Evolutionary conservation across 345 rosid genomes (phyloP).

Genomic region (Brassica incana): DNA sequence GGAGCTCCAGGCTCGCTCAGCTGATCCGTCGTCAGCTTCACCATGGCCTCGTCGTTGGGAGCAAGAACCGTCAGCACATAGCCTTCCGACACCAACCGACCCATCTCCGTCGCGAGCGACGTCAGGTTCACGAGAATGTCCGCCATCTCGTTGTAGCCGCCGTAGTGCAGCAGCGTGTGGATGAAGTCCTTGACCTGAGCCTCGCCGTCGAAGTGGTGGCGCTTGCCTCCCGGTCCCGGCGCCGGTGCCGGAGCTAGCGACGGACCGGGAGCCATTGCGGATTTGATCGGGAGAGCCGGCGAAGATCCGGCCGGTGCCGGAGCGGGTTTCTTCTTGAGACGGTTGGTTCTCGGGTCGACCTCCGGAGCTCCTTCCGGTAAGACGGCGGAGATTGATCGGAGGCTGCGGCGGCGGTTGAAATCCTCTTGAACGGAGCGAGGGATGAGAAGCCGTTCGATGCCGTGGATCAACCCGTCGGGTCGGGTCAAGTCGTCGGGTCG

Average conservation of each 20-base stretch:
- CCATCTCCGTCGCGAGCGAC: constrained; percentile 76
- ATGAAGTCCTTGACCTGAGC: constrained; percentile 73
- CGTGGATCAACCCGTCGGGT: constrained; percentile 79
- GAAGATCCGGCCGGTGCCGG: constrained; percentile 48
- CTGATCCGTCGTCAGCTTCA: constrained; percentile 67
- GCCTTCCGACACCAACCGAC: constrained; percentile 68
- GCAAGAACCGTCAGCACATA: constrained; percentile 73
- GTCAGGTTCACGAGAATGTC: constrained; percentile 73
- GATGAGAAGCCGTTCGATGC: constrained; percentile 61
- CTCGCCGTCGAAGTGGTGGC: constrained; percentile 66
- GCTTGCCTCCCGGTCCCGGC: constrained; percentile 76
- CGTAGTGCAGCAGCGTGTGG: constrained; percentile 67
- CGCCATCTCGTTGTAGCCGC: constrained; percentile 82
- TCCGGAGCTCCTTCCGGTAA: constrained; percentile 76
- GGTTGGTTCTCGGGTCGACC: constrained; percentile 65
- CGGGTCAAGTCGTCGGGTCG: constrained; percentile 51
- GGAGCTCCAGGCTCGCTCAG: constrained; percentile 83
- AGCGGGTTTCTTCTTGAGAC: constrained; percentile 53
- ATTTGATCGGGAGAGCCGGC: constrained; percentile 57
- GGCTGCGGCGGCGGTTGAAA: constrained; percentile 61
- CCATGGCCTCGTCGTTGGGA: constrained; percentile 84
- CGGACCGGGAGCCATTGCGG: constrained; percentile 77
- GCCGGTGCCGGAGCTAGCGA: constrained; percentile 81
- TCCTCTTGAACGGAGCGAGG: constrained; percentile 73
- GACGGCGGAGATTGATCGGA: constrained; percentile 66